phyloP scores from a whole-genome alignment of 2,329 filamentous ascomycete species.

The Microsporum ferrugineum region DNA sequence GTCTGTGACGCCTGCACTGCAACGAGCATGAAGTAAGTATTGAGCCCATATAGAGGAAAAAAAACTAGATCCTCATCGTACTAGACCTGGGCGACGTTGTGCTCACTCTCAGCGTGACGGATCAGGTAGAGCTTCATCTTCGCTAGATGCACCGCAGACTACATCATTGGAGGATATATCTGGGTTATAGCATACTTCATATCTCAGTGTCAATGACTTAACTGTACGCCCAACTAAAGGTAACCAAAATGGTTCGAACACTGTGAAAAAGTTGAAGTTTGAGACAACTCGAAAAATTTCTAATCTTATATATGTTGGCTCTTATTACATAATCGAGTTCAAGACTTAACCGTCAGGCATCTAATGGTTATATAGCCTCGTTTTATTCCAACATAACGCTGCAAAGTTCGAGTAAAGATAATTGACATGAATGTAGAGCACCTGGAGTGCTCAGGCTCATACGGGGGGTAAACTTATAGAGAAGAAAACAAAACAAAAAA shows the following conservation, averaged over 20 bases:
- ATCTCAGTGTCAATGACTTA: background rate
- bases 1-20: constrained; percentile 65
- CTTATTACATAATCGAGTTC: background rate
- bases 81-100: constrained; percentile 58
- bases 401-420: background rate
- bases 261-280: background rate
- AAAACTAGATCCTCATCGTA: constrained; percentile 9
- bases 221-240: background rate
- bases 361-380: background rate
- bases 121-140: constrained; percentile 60
- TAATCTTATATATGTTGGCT: background rate
- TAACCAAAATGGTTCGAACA: background rate
- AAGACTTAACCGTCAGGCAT: background rate
- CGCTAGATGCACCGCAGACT: background rate
- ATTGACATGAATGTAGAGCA: background rate
- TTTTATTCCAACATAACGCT: background rate
- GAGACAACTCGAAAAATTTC: background rate
- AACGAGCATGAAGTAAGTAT: constrained; percentile 7
- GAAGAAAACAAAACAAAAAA: background rate
- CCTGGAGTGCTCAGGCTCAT: background rate
- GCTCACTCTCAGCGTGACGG: constrained; percentile 78
- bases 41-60: background rate
- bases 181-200: background rate
- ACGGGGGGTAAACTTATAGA: background rate
- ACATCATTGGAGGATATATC: background rate